These are phyloP conservation scores for Niebla homalea DNA, from an alignment of 495 filamentous ascomycete genomes.

Conservation along the genomic window DNA sequence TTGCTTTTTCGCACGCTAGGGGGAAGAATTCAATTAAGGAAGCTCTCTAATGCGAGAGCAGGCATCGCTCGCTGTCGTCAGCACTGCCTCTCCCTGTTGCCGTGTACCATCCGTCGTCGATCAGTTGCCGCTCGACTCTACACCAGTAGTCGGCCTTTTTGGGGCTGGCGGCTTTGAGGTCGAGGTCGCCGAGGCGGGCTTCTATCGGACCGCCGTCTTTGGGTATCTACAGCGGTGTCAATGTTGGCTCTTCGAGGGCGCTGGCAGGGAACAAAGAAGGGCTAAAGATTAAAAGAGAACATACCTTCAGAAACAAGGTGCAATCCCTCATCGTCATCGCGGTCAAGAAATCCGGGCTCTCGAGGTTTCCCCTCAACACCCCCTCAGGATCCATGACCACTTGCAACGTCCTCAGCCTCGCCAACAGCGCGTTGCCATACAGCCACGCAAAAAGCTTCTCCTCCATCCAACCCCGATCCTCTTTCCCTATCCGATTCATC, in stretches of 20 bases:
- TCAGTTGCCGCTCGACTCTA: slow-evolving; percentile 45
- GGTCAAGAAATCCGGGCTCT: slow-evolving; percentile 22
- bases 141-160: slow-evolving; percentile 66
- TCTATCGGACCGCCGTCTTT: slow-evolving; percentile 34
- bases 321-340: slow-evolving; percentile 90
- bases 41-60: neutral
- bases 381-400: slow-evolving; percentile 33
- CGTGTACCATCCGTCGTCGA: slow-evolving; percentile 62
- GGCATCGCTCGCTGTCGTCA: slow-evolving; percentile 15
- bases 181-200: slow-evolving; percentile 72
- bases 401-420: slow-evolving; percentile 39
- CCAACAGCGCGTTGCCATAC: slow-evolving; percentile 16
- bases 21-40: too few relatives aligned
- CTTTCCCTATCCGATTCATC: neutral
- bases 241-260: neutral
- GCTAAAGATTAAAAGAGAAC: neutral
- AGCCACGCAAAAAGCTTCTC: slow-evolving; percentile 15
- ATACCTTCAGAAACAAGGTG: slow-evolving; percentile 63
- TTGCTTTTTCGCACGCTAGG: too few relatives aligned
- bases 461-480: neutral
- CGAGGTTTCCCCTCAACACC: slow-evolving; percentile 21
- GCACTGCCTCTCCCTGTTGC: slow-evolving; percentile 29
- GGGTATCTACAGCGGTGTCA: neutral
- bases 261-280: neutral
- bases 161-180: slow-evolving; percentile 61